Evolutionary conservation across 2,329 filamentous ascomycete species (phyloP), one percentile per base, ranked within the genome.

Genomic region (Fusarium pininemorale): DNA sequence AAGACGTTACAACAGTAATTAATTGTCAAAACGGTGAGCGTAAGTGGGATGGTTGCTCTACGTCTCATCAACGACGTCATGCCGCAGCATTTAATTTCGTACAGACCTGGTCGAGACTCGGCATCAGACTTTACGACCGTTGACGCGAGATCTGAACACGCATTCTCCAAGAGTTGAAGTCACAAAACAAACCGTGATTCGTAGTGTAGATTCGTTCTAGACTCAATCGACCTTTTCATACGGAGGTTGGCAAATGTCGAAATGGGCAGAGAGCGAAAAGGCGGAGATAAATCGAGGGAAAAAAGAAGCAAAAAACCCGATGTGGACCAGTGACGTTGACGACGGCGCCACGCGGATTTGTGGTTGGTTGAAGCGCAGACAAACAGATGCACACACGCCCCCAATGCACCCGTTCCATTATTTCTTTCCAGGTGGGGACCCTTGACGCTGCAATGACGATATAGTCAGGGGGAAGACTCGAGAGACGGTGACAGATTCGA

Each of bases 351-450:
- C 72, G 62, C 67, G 70, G 30, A 22, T 32, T 62, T 66, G 50
- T 72, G 66, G 66, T 77, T 77, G 75, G 75, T 61, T 47, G 45
- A 22, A 41, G 32, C 47, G 41, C 44, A 57, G n/a, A 37, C 48
- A 64, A 67, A 56, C 28, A 55, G 47, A 60, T 66, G 70, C 70
- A 61, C 51, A 57, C 69, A 47, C 51, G 35, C 51, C 65, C 60
- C 61, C 66, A 26, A 26, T 47, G 58, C 38, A 28, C 37, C 18
- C 18, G 48, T 61, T 48, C 65, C 65, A 61, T 62, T 64, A 28
- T 58, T 54, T 60, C 38, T 60, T 44, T 39, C 39, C 28, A 45
- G 53, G 75, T 76, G 85, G 72, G 70, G 70, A 80, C 85, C 75
- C 66, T 78, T 68, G 76, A 73, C 76, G 73, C 67, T 69, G 47